Conservation (phyloP, 208 protist species). For the Blastocrithidia nonstop region DNA sequence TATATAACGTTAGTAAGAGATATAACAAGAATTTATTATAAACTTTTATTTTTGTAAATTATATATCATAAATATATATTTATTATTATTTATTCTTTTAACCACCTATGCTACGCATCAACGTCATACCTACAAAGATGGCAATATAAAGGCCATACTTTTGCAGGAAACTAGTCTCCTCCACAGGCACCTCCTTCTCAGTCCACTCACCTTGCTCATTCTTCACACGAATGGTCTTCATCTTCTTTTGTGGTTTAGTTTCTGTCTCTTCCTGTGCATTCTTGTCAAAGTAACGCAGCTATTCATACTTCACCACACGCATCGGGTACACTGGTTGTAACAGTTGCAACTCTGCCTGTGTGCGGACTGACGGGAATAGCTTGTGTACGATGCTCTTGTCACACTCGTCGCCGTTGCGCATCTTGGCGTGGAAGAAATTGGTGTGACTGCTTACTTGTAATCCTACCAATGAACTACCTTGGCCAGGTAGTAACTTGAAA, state of each 20-base stretch:
- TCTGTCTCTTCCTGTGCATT: constrained; percentile 1
- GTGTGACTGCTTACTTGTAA: constrained; percentile 61
- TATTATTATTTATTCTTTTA: constrained; percentile 3
- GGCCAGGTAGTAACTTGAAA: constrained; percentile 38
- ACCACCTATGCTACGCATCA: constrained; percentile 42
- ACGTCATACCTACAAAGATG: constrained; percentile 34
- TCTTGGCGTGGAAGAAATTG: constrained; percentile 81
- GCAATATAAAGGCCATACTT: constrained; percentile 85
- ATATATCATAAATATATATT: too few species aligned
- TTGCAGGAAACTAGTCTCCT: constrained; percentile 65
- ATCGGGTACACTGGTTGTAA: constrained; percentile 14
- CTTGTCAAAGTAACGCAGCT: constrained; percentile 23
- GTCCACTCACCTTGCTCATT: constrained; percentile 34
- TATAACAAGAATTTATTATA: too few species aligned
- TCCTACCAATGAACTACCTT: constrained; percentile 27
- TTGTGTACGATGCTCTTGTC: constrained; percentile 57
- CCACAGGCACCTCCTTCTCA: constrained; percentile 48
- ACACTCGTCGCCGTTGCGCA: constrained; percentile 71
- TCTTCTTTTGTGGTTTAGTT: constrained; percentile 12
- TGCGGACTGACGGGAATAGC: constrained; percentile 62
- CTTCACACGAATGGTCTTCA: constrained; percentile 17
- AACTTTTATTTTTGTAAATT: too few species aligned
- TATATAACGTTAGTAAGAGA: too few species aligned
- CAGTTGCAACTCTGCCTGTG: constrained; percentile 23
- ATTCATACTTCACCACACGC: constrained; percentile 49